These are phyloP conservation scores for Chaetomiaceae sp. DNA, from an alignment of 2,329 filamentous ascomycete species.

Conservation along the genomic window DNA sequence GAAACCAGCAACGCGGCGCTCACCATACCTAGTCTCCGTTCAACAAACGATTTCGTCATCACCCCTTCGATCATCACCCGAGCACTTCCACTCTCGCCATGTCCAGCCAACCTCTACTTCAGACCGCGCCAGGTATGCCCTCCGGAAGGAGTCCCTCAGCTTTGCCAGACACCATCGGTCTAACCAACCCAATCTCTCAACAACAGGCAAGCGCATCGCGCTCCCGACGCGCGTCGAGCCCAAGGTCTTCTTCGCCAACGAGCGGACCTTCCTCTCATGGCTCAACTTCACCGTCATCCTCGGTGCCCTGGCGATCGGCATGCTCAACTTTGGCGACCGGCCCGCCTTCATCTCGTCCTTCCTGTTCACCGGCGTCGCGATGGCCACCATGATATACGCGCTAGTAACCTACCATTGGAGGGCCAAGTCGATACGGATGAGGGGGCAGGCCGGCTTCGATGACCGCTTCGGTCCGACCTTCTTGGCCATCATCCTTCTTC, in stretches of 20 bases:
- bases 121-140: slow-evolving; percentile 76
- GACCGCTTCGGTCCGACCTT: slow-evolving; percentile 92
- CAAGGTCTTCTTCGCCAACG: slow-evolving; percentile 99
- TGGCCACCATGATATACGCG: slow-evolving; percentile 93
- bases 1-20: too few relatives aligned
- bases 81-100: slow-evolving; percentile 48
- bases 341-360: slow-evolving; percentile 91
- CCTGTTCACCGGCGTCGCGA: slow-evolving; percentile 88
- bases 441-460: slow-evolving; percentile 93
- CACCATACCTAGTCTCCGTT: background rate
- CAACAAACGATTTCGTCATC: too few relatives aligned
- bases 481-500: slow-evolving; percentile 75
- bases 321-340: slow-evolving; percentile 95
- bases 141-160: slow-evolving; percentile 5
- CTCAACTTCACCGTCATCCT: slow-evolving; percentile 99
- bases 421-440: slow-evolving; percentile 82
- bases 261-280: slow-evolving; percentile 98
- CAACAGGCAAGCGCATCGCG: slow-evolving; percentile 95
- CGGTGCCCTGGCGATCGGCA: slow-evolving; percentile 89
- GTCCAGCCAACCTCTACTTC: slow-evolving; percentile 95
- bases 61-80: too few relatives aligned
- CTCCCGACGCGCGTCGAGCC: slow-evolving; percentile 97
- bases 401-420: slow-evolving; percentile 96
- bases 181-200: slow-evolving; percentile 7
- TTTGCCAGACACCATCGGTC: background rate